A percentile compares a stretch with the other conserved stretches of the same genome.
Conservation (phyloP, 768 basidiomycete genomes). For the Lentinus brumalis region DNA sequence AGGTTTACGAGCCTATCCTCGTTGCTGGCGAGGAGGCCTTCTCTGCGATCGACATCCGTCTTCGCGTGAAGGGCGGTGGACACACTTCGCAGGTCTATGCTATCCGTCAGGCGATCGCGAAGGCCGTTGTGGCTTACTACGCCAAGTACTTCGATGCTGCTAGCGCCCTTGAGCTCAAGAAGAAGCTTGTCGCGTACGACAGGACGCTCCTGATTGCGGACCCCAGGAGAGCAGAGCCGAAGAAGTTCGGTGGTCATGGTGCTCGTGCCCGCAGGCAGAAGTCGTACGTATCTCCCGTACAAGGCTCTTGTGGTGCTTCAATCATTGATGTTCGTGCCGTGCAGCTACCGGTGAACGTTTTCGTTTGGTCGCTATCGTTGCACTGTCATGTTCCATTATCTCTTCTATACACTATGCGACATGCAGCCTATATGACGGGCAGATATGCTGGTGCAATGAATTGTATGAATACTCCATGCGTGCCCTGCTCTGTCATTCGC, state of each 20-base stretch:
- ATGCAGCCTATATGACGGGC: conserved; percentile 36
- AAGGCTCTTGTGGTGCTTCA: neutral
- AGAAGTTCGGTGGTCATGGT: conserved; percentile 99
- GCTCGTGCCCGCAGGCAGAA: conserved; percentile 98
- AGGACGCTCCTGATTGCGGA: conserved; percentile 88
- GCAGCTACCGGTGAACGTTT: conserved; percentile 76
- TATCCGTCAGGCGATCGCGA: conserved; percentile 97
- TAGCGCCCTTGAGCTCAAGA: conserved; percentile 97
- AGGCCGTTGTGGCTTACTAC: conserved; percentile 97
- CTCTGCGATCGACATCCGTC: conserved; percentile 88
- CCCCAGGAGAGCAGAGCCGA: conserved; percentile 97
- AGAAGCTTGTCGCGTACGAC: conserved; percentile 96
- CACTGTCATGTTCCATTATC: conserved; percentile 47
- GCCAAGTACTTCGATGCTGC: conserved; percentile 98
- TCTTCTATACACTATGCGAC: conserved; percentile 35
- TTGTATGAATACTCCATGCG: conserved; percentile 8
- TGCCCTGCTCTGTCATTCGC: neutral
- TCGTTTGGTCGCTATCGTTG: conserved; percentile 38
- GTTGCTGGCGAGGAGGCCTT: conserved; percentile 91
- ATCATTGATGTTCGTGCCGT: neutral
- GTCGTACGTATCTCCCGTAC: conserved; percentile 54
- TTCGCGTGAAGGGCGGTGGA: conserved; percentile 98
- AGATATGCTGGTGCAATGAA: conserved; percentile 24
- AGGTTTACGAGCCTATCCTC: conserved; percentile 97
- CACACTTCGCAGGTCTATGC: conserved; percentile 99